These are phyloP conservation scores for Senecio squalidus DNA, from an alignment of 140 eudicot genomes.

Conservation along the genomic window DNA sequence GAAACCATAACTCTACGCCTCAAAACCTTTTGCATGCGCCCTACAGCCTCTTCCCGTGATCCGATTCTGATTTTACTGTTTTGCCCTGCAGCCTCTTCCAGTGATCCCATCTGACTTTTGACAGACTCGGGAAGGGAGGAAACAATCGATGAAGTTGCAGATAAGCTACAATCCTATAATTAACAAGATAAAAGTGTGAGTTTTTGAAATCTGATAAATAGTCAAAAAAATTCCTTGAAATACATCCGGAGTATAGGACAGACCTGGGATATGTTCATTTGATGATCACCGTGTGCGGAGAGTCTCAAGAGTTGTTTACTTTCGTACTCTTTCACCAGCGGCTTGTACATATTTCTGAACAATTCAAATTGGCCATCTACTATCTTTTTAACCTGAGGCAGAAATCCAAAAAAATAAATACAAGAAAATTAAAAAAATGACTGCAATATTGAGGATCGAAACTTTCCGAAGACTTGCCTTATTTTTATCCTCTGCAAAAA, in stretches of 20 bases:
- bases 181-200: slow-evolving; percentile 9
- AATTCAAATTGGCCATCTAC: slow-evolving; percentile 72
- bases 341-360: slow-evolving; percentile 67
- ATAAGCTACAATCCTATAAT: slow-evolving; percentile 70
- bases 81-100: slow-evolving; percentile 39
- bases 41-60: slow-evolving; percentile 68
- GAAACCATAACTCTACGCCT: slow-evolving; percentile 77
- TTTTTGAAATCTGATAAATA: background rate
- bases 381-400: slow-evolving; percentile 69
- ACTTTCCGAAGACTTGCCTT: slow-evolving; percentile 44
- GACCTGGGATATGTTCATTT: slow-evolving; percentile 66
- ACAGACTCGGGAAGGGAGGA: slow-evolving; percentile 55
- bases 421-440: background rate
- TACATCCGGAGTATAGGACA: background rate
- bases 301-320: slow-evolving; percentile 48
- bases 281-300: slow-evolving; percentile 43
- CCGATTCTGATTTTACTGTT: slow-evolving; percentile 30
- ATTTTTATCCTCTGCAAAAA: slow-evolving; percentile 88
- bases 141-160: slow-evolving; percentile 53
- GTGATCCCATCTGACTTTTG: slow-evolving; percentile 48
- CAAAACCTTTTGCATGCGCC: slow-evolving; percentile 54
- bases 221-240: background rate
- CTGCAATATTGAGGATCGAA: background rate
- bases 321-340: slow-evolving; percentile 63
- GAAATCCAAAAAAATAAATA: slow-evolving; percentile 1